Evolutionary conservation across 2,329 filamentous ascomycete species (phyloP).

Genomic region (Aaosphaeria arxii): DNA sequence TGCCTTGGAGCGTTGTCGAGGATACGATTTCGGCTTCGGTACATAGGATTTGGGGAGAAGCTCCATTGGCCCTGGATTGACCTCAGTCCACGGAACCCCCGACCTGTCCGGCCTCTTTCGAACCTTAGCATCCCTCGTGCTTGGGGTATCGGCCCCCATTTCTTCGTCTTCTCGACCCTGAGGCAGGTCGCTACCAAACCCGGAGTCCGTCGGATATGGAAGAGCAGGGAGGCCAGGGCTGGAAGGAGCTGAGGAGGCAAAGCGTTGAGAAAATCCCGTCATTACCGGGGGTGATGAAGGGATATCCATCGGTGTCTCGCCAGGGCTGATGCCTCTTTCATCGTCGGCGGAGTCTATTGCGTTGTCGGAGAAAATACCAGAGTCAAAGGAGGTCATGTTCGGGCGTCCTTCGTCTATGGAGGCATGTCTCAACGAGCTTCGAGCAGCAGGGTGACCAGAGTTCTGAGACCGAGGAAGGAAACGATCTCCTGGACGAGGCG

Average conservation of each 20-base stretch:
- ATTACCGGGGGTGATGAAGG: slow-evolving; percentile 87
- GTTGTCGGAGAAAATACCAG: slow-evolving; percentile 38
- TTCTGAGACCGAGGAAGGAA: slow-evolving; percentile 17
- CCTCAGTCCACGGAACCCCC: slow-evolving; percentile 25
- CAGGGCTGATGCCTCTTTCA: slow-evolving; percentile 48
- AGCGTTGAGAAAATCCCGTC: slow-evolving; percentile 37
- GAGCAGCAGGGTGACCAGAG: slow-evolving; percentile 26
- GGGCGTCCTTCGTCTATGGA: slow-evolving; percentile 49
- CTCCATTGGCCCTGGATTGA: slow-evolving; percentile 25
- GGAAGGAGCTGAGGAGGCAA: slow-evolving; percentile 64
- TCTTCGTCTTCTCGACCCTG: slow-evolving; percentile 66
- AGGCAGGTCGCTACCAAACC: slow-evolving; percentile 78
- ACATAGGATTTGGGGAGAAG: slow-evolving; percentile 24
- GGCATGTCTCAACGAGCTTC: slow-evolving; percentile 58
- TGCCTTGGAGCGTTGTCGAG: slow-evolving; percentile 10
- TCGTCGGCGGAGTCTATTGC: slow-evolving; percentile 46
- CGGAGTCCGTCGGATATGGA: slow-evolving; percentile 62
- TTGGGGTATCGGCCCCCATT: slow-evolving; percentile 31
- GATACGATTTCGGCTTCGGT: slow-evolving; percentile 15
- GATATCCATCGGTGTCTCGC: slow-evolving; percentile 74
- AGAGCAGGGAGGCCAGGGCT: slow-evolving; percentile 69
- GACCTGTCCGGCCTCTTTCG: slow-evolving; percentile 16
- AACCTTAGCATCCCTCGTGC: slow-evolving; percentile 7
- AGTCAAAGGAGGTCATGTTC: slow-evolving; percentile 33
- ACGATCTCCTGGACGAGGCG: slow-evolving; percentile 62